Evolutionary conservation across 306 rosid genomes (phyloP), one percentile per base, ranked within the genome.

Genomic region (Morella rubra): DNA sequence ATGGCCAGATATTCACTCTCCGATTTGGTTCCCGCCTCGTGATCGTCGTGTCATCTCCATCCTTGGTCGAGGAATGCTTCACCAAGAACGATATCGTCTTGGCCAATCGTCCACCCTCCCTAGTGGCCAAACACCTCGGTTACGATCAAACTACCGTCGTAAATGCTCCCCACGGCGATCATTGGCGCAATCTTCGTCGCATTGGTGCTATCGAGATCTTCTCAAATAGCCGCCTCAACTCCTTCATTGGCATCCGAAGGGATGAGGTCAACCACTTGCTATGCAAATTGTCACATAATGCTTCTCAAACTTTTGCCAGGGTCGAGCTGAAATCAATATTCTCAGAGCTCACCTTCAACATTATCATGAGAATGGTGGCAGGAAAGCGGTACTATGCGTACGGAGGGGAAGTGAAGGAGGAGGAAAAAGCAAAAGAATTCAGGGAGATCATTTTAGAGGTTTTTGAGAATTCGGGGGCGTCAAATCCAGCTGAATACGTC

Each of bases 111-210:
- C 58, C 86, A 0, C 75, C 4, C 10, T 40, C 81, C 1, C 18
- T 12, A 44, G 16, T 49, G 24, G 77, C 76, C 55, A 89, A 92
- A 81, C 73, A 86, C 80, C 0, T 90, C 0, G 85, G 54, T 54
- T 92, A 80, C 72, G 54, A 90, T 83, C 7, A 73, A 72, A 87
- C 93, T 71, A 75, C 58, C 3, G 0, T 92, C 0, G 0, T 56
- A 0, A 0, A 24, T 0, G 0, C 97, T 2, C 70, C 92, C 1
- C 86, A 90, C 51, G 96, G 96, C 5, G 96, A 90, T 16, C 92
- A 87, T 73, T 92, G 97, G 97, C 93, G 92, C 18, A 92, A 89
- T 85, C 56, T 89, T 0, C 97, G 93, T 9, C 93, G 93, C 19
- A 87, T 92, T 0, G 75, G 89, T 44, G 24, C 92, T 2, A 24